A percentile compares a stretch with the other conserved stretches of the same genome.
phyloP scores from a whole-genome alignment of 1,139 yeast genomes.

The Candida sanyaensis region DNA sequence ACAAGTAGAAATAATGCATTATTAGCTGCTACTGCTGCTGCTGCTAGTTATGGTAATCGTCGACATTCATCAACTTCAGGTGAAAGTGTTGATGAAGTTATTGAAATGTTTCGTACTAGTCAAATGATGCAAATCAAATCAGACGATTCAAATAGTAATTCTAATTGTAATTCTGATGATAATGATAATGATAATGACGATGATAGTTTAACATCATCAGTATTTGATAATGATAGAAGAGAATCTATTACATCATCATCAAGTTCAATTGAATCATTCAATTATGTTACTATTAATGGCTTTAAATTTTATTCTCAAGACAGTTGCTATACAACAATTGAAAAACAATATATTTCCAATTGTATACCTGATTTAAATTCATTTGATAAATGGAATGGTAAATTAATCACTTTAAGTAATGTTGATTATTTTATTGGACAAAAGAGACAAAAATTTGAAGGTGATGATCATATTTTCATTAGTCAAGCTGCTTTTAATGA shows the following conservation, averaged over 20 bases:
- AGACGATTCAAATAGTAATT: slow-evolving; percentile 1
- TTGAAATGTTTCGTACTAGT: slow-evolving; percentile 1
- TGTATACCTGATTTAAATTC: slow-evolving; percentile 44
- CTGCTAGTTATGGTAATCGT: slow-evolving; percentile 19
- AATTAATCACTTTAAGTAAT: slow-evolving; percentile 33
- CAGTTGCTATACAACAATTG: slow-evolving; percentile 27
- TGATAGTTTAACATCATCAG: slow-evolving; percentile 8
- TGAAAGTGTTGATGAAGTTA: neutral
- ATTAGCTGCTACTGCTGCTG: slow-evolving; percentile 29
- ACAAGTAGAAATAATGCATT: slow-evolving; percentile 27
- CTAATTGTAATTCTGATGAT: neutral
- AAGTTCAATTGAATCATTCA: slow-evolving; percentile 4
- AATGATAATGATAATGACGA: neutral
- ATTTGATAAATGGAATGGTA: slow-evolving; percentile 42
- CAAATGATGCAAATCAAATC: slow-evolving; percentile 5
- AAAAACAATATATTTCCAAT: slow-evolving; percentile 39
- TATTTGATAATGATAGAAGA: slow-evolving; percentile 11
- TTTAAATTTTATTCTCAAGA: slow-evolving; percentile 26
- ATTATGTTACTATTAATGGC: slow-evolving; percentile 16
- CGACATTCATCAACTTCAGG: neutral
- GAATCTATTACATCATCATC: slow-evolving; percentile 13
- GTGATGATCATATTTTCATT: slow-evolving; percentile 13
- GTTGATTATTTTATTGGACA: slow-evolving; percentile 22
- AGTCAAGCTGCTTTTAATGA: slow-evolving; percentile 13
- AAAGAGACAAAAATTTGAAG: slow-evolving; percentile 11